These are phyloP conservation scores for Eucalyptus grandis DNA, from an alignment of 345 rosid genomes.

Conservation along the genomic window DNA sequence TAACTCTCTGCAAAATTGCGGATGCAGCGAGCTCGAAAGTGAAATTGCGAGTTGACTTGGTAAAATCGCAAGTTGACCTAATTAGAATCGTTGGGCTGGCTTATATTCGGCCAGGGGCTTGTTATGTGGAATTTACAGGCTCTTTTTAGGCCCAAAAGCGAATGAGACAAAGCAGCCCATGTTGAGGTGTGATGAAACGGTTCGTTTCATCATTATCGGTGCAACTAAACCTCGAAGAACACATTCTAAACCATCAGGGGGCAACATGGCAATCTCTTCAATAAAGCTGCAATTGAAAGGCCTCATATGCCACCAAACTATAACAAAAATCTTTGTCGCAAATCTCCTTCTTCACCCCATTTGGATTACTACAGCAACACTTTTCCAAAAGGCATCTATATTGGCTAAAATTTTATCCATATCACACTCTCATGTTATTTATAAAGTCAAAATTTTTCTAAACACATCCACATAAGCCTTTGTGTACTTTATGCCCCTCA, in stretches of 20 bases:
- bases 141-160: not conserved
- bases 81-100: too few relatives aligned
- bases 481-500: not conserved
- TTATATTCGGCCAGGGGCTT: too few relatives aligned
- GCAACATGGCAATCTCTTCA: not conserved
- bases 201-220: too few relatives aligned
- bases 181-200: not conserved
- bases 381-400: too few relatives aligned
- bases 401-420: too few relatives aligned
- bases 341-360: not conserved
- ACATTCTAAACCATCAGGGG: too few relatives aligned
- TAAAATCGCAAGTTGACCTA: too few relatives aligned
- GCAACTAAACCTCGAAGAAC: too few relatives aligned
- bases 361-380: not conserved
- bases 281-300: not conserved
- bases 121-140: not conserved
- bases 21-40: too few relatives aligned
- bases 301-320: not conserved
- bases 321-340: not conserved
- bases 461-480: not conserved
- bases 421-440: too few relatives aligned
- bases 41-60: too few relatives aligned
- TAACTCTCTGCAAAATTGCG: too few relatives aligned
- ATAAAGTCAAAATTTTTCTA: not conserved
- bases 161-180: not conserved